Conservation (phyloP, 169 alveolate species). For the Eimeria acervulina region DNA sequence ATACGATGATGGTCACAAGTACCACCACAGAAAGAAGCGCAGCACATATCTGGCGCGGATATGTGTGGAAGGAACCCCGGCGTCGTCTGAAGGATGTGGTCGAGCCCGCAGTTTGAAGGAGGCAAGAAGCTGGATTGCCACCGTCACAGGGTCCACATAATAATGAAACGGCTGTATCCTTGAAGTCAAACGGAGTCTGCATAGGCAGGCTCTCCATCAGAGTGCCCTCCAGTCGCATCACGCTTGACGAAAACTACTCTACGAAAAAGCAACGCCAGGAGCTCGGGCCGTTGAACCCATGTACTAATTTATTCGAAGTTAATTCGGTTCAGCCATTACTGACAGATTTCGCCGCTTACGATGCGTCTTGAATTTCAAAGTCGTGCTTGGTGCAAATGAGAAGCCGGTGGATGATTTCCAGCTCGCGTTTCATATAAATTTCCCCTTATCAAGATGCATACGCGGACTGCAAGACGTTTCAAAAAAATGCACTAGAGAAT, state of each 20-base stretch:
- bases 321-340: neutral
- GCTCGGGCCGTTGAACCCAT: neutral
- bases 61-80: neutral
- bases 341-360: neutral
- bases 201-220: neutral
- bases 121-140: neutral
- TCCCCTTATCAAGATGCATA: neutral
- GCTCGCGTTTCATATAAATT: neutral
- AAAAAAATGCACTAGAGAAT: neutral
- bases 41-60: neutral
- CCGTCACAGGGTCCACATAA: neutral
- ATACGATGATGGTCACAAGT: neutral
- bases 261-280: neutral
- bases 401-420: neutral
- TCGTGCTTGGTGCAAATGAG: neutral
- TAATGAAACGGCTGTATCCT: neutral
- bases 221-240: neutral
- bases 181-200: neutral
- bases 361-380: neutral
- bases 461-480: neutral
- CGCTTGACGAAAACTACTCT: neutral
- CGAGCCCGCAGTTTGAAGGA: neutral
- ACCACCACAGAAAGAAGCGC: constrained; percentile 3
- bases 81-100: neutral
- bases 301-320: neutral